Evolutionary conservation across 345 rosid species (phyloP), one percentile per base, ranked within the genome.

Genomic region (Balakata baccata): DNA sequence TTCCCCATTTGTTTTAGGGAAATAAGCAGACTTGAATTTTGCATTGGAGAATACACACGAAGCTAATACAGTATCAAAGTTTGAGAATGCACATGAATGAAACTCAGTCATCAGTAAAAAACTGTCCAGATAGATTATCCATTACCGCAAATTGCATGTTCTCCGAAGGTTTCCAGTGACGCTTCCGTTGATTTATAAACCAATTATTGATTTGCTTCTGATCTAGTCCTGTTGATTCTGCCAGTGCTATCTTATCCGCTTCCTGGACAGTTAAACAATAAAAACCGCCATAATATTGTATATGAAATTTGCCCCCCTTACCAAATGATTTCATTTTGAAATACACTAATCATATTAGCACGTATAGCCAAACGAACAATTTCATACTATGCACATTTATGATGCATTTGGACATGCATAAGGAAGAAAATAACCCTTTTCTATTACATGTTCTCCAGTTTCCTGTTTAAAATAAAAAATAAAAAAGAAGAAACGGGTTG

Each of bases 121-220:
- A 80, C 12, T 72, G 83, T 17, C 79, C 77, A 11, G 83, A 80
- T 7, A 80, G 59, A 49, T 43, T 72, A 71, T 72, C 77, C 79
- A n/a, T 56, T 20, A 75, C 65, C 20, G 66, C 74, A 56, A 62
- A 75, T 68, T 72, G 79, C 79, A 75, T 68, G 79, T 68, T 76
- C 59, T 80, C 83, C 2, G 83, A 54, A 0, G 79, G 79, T 57
- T 80, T 80, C 83, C 83, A 80, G 60, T 80, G 79, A 11, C 83
- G 79, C 61, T 80, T 80, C 6, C 83, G 41, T 68, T 80, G 83
- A 52, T 80, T 80, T 61, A 80, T 80, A 47, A 80, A 80, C 83
- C 83, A 80, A 39, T 80, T 80, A 22, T 80, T 80, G 34, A 80
- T 80, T 68, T 80, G 83, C 62, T 80, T 80, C 75, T 75, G 83